Evolutionary conservation across 371 early-diverging fungal species (phyloP), one percentile per base, ranked within the genome.

Genomic region (Mortierella polycephala): DNA sequence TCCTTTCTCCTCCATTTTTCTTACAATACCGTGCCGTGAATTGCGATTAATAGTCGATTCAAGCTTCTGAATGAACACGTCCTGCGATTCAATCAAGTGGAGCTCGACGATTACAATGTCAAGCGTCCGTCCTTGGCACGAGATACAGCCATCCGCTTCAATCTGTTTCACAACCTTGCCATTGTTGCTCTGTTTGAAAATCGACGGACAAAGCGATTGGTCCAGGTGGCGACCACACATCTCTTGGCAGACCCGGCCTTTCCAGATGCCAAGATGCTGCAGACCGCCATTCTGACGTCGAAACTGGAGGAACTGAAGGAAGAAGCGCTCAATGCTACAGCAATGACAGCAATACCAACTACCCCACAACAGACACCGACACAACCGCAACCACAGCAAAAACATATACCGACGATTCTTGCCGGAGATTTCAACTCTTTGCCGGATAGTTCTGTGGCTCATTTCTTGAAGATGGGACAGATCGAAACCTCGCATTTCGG

Each of bases 371-470:
- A 49, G 42, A 50, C 14, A 20, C 42, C n/a, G 47, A 21, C 9
- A 40, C 53, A 40, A 21, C 13, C 59, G 16, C 55, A 47, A 42
- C 41, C 47, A 11, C 62, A 18, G 21, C 58, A 18, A 50, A 57
- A 52, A 21, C 63, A 71, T 16, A 75, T 92, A n/a, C 91, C 93
- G 7, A 84, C 90, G 1, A 70, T 97, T 16, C 81, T 96, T 8
- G 91, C 94, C 60, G 99, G 99, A n/a, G 99, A 99, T 83, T 96
- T 98, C 81, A 99, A 99, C 83, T 97, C 98, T 12, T 83, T 91
- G 2, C 95, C 94, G 6, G 89, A 91, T 51, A 95, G 96, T 11
- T 94, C 94, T 12, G 96, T 99, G 0, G 94, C 95, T 81, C 92
- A 94, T 61, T 94, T 95, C 62, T 81, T 96, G n/a, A 62, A 85